phyloP scores from a whole-genome alignment of 176 grass and related monocot genomes.

The Microstegium vimineum region DNA sequence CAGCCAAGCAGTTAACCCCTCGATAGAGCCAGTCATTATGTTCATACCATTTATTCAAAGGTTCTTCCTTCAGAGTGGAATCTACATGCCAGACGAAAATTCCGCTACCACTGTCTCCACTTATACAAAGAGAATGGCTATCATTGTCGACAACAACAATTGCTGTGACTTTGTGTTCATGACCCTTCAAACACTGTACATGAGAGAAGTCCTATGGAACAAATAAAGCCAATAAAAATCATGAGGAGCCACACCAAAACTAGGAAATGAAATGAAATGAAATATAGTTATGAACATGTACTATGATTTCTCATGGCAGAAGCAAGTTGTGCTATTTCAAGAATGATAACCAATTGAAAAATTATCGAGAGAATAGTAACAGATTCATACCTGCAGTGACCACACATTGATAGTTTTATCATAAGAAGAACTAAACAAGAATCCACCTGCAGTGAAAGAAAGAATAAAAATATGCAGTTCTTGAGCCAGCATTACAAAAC shows the following conservation, averaged over 20 bases:
- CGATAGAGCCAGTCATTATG: slow-evolving; percentile 84
- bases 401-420: slow-evolving; percentile 97
- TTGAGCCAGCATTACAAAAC: slow-evolving; percentile 1
- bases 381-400: slow-evolving; percentile 71
- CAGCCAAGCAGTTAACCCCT: slow-evolving; percentile 76
- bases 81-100: slow-evolving; percentile 72
- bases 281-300: neutral
- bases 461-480: slow-evolving; percentile 4
- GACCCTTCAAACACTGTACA: slow-evolving; percentile 71
- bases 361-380: slow-evolving; percentile 11
- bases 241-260: slow-evolving; percentile 18
- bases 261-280: neutral
- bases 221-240: neutral
- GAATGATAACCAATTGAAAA: neutral
- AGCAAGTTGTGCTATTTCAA: slow-evolving; percentile 8
- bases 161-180: slow-evolving; percentile 80
- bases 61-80: slow-evolving; percentile 35
- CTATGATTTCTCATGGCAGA: slow-evolving; percentile 14
- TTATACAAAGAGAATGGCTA: slow-evolving; percentile 65
- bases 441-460: slow-evolving; percentile 51
- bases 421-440: slow-evolving; percentile 96
- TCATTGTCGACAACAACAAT: slow-evolving; percentile 46
- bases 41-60: slow-evolving; percentile 88
- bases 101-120: slow-evolving; percentile 79
- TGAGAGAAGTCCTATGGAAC: slow-evolving; percentile 78